phyloP scores from a whole-genome alignment of 2,329 filamentous ascomycete genomes.

The Aspergillus flavus region DNA sequence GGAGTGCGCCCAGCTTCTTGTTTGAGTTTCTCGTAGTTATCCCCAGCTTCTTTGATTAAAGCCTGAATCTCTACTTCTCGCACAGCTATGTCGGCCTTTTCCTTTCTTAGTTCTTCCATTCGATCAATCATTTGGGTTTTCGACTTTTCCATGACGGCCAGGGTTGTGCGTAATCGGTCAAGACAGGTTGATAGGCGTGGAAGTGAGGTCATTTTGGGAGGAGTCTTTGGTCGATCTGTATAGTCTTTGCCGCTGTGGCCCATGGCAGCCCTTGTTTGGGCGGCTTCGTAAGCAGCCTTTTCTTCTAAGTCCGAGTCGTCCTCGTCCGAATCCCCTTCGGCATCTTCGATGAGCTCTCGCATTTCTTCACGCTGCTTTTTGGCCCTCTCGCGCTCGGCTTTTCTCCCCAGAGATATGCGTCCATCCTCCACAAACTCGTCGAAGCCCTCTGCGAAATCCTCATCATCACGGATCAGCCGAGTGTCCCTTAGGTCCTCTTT shows the following conservation, averaged over 20 bases:
- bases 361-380: slow-evolving; percentile 73
- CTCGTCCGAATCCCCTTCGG: slow-evolving; percentile 67
- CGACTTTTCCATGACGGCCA: slow-evolving; percentile 65
- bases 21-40: slow-evolving; percentile 65
- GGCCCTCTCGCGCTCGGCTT: slow-evolving; percentile 72
- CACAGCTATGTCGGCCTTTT: slow-evolving; percentile 68
- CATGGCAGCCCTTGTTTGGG: slow-evolving; percentile 85
- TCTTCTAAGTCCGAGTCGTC: slow-evolving; percentile 66
- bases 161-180: slow-evolving; percentile 61
- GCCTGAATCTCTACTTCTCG: slow-evolving; percentile 80
- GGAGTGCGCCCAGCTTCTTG: slow-evolving; percentile 42
- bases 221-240: slow-evolving; percentile 55
- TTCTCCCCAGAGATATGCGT: slow-evolving; percentile 73
- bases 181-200: slow-evolving; percentile 72
- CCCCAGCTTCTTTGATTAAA: slow-evolving; percentile 77
- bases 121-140: slow-evolving; percentile 62
- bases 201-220: slow-evolving; percentile 74
- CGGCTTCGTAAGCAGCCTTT: slow-evolving; percentile 80
- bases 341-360: slow-evolving; percentile 77
- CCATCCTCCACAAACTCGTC: slow-evolving; percentile 90
- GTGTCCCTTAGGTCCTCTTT: slow-evolving; percentile 71
- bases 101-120: slow-evolving; percentile 67
- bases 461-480: slow-evolving; percentile 79
- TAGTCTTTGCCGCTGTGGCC: slow-evolving; percentile 49
- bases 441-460: slow-evolving; percentile 90